These are phyloP conservation scores for Penicillium fuscoglaucum DNA, from an alignment of 2,329 filamentous ascomycete species.

Conservation along the genomic window DNA sequence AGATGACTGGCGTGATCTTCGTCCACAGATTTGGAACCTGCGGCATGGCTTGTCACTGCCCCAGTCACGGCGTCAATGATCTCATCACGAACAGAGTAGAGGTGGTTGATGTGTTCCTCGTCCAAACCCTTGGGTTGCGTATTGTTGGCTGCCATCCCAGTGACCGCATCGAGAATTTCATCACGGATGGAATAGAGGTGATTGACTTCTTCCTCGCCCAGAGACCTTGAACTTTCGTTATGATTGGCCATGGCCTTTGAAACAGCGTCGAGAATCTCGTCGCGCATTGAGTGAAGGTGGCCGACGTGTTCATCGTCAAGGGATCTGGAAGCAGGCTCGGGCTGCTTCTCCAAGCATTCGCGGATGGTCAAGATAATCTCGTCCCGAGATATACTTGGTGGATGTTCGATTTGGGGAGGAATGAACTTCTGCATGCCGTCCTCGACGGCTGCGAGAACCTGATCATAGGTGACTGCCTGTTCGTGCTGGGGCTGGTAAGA, in stretches of 20 bases:
- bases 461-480: constrained; percentile 70
- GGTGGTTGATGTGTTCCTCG: constrained; percentile 24
- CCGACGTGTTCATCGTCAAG: constrained; percentile 27
- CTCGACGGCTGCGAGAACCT: constrained; percentile 82
- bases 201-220: constrained; percentile 25
- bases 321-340: constrained; percentile 52
- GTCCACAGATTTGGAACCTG: constrained; percentile 18
- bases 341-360: constrained; percentile 76
- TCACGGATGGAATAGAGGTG: constrained; percentile 31
- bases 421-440: constrained; percentile 80
- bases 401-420: constrained; percentile 69
- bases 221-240: constrained; percentile 17
- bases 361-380: constrained; percentile 82
- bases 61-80: constrained; percentile 33
- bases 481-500: constrained; percentile 62
- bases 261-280: constrained; percentile 35
- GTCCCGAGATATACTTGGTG: constrained; percentile 70
- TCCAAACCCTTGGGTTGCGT: constrained; percentile 19
- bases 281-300: constrained; percentile 32
- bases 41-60: constrained; percentile 27
- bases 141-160: constrained; percentile 27
- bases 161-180: constrained; percentile 34
- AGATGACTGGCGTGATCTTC: constrained; percentile 25
- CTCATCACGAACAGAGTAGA: constrained; percentile 31
- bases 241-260: constrained; percentile 28